Percentiles rank a stretch among this genome's conserved stretches.
phyloP scores from a whole-genome alignment of 331 rosid genomes.

The Quercus phellos region DNA sequence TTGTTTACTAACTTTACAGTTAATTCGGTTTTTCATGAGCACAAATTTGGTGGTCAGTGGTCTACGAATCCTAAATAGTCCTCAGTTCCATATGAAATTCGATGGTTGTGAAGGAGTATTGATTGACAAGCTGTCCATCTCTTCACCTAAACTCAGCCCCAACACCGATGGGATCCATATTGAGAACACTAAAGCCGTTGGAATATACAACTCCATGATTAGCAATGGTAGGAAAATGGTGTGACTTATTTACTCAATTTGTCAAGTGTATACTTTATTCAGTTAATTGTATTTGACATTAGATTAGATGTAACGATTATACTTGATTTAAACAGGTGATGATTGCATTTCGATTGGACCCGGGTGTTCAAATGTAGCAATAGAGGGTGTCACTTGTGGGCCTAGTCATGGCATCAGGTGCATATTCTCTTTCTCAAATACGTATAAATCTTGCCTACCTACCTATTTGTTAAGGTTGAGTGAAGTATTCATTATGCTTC shows the following conservation, averaged over 20 bases:
- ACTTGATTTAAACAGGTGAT: constrained; percentile 57
- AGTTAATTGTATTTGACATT: not conserved
- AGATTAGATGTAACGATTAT: not conserved
- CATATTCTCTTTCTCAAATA: not conserved
- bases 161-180: constrained; percentile 95
- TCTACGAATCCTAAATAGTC: constrained; percentile 69
- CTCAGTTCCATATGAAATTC: constrained; percentile 80
- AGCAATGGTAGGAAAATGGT: constrained; percentile 59
- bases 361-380: constrained; percentile 68
- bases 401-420: constrained; percentile 98
- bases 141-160: constrained; percentile 93
- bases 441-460: constrained; percentile 1
- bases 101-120: constrained; percentile 84
- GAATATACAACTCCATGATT: constrained; percentile 66
- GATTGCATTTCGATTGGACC: constrained; percentile 97
- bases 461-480: not conserved
- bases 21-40: constrained; percentile 91
- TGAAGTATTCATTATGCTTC: not conserved
- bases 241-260: not conserved
- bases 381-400: constrained; percentile 81
- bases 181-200: constrained; percentile 59
- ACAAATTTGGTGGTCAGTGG: constrained; percentile 63
- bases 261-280: not conserved
- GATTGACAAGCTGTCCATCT: constrained; percentile 58
- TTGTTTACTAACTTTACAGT: constrained; percentile 30